Evolutionary conservation across 225 moss, liverwort and hornwort species (phyloP).

Genomic region (Ulota crispa): DNA sequence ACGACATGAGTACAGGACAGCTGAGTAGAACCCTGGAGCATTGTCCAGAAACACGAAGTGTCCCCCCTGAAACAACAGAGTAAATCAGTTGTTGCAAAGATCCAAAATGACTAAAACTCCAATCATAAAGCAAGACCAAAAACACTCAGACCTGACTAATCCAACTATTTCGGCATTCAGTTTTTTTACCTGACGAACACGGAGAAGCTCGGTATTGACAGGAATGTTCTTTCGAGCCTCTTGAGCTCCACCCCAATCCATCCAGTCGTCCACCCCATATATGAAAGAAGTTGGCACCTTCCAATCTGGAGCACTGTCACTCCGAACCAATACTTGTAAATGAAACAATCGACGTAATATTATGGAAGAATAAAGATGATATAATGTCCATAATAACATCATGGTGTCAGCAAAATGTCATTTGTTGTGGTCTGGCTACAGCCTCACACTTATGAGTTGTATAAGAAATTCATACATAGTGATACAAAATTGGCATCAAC

Average conservation of each 20-base stretch:
- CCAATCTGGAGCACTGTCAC: conserved; percentile 64
- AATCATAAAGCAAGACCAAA: neutral
- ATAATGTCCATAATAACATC: neutral
- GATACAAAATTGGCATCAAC: neutral
- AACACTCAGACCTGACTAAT: neutral
- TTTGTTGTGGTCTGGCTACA: no score
- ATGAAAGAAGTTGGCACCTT: conserved; percentile 79
- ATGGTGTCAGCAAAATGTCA: neutral
- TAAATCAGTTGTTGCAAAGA: neutral
- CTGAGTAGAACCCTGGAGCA: conserved; percentile 65
- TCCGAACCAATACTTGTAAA: neutral
- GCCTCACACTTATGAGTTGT: neutral
- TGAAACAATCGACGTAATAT: neutral
- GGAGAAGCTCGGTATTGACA: conserved; percentile 54
- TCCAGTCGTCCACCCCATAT: conserved; percentile 74
- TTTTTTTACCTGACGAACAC: conserved; percentile 53
- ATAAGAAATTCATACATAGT: neutral
- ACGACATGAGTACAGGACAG: conserved; percentile 58
- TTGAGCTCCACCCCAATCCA: conserved; percentile 70
- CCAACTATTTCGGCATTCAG: neutral
- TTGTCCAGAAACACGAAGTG: conserved; percentile 90
- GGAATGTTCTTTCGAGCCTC: conserved; percentile 59
- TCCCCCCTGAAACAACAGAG: conserved; percentile 52
- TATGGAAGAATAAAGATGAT: neutral
- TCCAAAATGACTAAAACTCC: neutral